phyloP scores from a whole-genome alignment of 805 yeast species.

The Ogataea polymorpha region DNA sequence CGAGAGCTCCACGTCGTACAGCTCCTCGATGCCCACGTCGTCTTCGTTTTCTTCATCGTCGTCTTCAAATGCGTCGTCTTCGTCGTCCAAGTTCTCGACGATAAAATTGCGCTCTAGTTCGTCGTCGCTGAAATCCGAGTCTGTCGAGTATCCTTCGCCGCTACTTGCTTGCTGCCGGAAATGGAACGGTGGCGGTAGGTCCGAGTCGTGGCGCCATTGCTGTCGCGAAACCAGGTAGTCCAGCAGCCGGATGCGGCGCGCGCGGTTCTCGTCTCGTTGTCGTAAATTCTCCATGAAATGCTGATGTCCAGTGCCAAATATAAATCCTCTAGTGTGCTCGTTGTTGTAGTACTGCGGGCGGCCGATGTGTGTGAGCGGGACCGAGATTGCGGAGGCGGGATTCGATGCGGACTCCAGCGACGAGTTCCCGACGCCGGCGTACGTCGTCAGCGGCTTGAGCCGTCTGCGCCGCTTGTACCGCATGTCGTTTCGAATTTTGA shows the following conservation, averaged over 20 bases:
- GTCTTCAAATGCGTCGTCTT: constrained; percentile 9
- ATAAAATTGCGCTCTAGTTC: constrained; percentile 14
- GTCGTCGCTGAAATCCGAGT: constrained; percentile 19
- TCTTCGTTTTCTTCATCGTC: constrained; percentile 22
- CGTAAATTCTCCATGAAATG: constrained; percentile 17
- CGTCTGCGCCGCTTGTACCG: constrained; percentile 31
- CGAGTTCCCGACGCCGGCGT: constrained; percentile 1
- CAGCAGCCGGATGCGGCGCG: constrained; percentile 19
- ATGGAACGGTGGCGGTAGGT: constrained; percentile 15
- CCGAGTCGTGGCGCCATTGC: constrained; percentile 18
- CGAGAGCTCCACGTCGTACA: constrained; percentile 26
- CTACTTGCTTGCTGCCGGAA: constrained; percentile 7
- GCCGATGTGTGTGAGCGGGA: background rate
- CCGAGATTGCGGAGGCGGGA: background rate
- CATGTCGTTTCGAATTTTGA: constrained; percentile 27
- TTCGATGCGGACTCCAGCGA: constrained; percentile 5
- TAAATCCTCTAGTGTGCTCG: constrained; percentile 19
- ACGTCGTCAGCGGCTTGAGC: constrained; percentile 17
- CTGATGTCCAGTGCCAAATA: constrained; percentile 17
- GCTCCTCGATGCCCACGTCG: constrained; percentile 20
- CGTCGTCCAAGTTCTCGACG: constrained; percentile 13
- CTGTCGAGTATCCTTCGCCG: constrained; percentile 16
- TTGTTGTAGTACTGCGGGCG: constrained; percentile 15
- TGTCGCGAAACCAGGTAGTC: constrained; percentile 23
- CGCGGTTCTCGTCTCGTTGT: constrained; percentile 16